These are phyloP conservation scores for Albugo candida DNA, from an alignment of 352 stramenopile genomes.

Conservation along the genomic window DNA sequence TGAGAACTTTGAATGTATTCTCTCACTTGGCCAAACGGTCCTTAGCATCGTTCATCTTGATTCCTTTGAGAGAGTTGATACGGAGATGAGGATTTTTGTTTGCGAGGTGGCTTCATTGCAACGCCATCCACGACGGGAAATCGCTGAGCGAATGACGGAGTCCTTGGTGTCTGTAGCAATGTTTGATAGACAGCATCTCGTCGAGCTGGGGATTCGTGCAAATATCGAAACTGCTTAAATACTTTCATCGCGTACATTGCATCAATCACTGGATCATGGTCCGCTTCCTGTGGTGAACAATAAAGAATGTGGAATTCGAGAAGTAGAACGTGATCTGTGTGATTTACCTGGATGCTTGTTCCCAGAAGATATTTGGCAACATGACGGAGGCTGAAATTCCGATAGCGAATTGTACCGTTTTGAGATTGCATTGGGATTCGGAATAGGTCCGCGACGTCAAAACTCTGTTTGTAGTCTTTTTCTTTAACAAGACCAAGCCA, in stretches of 20 bases:
- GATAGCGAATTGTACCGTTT: slow-evolving; percentile 62
- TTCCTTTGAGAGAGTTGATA: too few relatives aligned
- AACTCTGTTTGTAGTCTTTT: slow-evolving; percentile 70
- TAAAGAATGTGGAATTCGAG: not conserved
- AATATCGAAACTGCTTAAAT: slow-evolving; percentile 67
- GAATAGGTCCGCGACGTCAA: slow-evolving; percentile 74
- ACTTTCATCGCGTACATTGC: slow-evolving; percentile 80
- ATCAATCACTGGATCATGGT: slow-evolving; percentile 74
- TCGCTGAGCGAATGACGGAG: slow-evolving; percentile 61
- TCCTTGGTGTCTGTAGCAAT: slow-evolving; percentile 58
- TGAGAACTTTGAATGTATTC: too few relatives aligned
- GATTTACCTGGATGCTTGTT: slow-evolving; percentile 44
- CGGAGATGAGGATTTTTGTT: too few relatives aligned
- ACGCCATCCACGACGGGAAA: slow-evolving; percentile 73
- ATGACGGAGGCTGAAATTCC: slow-evolving; percentile 71
- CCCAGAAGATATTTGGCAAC: slow-evolving; percentile 67
- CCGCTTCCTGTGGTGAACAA: slow-evolving; percentile 18
- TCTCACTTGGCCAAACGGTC: too few relatives aligned
- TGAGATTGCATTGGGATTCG: slow-evolving; percentile 43
- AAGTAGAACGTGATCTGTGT: not conserved
- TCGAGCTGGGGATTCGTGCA: slow-evolving; percentile 55
- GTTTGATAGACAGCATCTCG: slow-evolving; percentile 68
- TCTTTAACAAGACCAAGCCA: slow-evolving; percentile 75
- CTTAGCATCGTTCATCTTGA: too few relatives aligned
- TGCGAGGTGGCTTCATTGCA: slow-evolving; percentile 45